phyloP scores from a whole-genome alignment of 2,329 filamentous ascomycete species.

The Taxawa tesnikishii region DNA sequence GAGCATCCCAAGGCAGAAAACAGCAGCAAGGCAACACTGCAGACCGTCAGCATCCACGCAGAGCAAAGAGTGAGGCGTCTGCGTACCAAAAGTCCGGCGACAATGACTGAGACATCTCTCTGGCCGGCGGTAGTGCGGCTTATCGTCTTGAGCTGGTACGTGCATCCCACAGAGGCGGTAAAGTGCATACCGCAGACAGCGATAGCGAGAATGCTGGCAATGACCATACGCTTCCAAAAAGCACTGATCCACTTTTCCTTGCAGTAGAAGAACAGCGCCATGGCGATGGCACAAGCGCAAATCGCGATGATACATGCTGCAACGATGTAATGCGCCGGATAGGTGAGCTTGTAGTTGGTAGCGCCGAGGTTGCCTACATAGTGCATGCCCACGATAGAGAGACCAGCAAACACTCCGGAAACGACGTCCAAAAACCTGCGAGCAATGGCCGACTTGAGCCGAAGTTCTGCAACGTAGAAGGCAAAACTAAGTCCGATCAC shows the following conservation, averaged over 20 bases:
- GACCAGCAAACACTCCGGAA: slow-evolving; percentile 58
- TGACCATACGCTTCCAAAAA: slow-evolving; percentile 62
- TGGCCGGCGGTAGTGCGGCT: slow-evolving; percentile 25
- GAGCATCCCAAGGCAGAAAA: slow-evolving; percentile 22
- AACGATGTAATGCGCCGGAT: slow-evolving; percentile 48
- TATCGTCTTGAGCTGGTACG: slow-evolving; percentile 46
- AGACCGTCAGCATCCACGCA: slow-evolving; percentile 1
- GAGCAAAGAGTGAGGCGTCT: not conserved
- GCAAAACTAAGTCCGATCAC: slow-evolving; percentile 63
- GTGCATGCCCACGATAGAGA: slow-evolving; percentile 74
- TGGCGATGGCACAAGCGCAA: slow-evolving; percentile 54
- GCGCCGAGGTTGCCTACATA: slow-evolving; percentile 76
- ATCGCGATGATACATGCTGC: slow-evolving; percentile 63
- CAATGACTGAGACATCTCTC: slow-evolving; percentile 55
- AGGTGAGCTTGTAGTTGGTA: slow-evolving; percentile 58
- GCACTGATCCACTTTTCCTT: slow-evolving; percentile 64
- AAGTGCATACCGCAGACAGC: slow-evolving; percentile 84
- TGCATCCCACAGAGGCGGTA: slow-evolving; percentile 61
- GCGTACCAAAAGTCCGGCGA: slow-evolving; percentile 59
- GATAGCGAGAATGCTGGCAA: slow-evolving; percentile 54
- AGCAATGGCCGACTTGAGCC: slow-evolving; percentile 17
- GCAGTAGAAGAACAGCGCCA: slow-evolving; percentile 68
- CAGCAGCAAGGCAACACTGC: slow-evolving; percentile 26
- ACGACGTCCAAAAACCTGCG: slow-evolving; percentile 27
- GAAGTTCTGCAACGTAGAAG: slow-evolving; percentile 52